phyloP scores from a whole-genome alignment of 768 basidiomycete species.

The Russula emetica region DNA sequence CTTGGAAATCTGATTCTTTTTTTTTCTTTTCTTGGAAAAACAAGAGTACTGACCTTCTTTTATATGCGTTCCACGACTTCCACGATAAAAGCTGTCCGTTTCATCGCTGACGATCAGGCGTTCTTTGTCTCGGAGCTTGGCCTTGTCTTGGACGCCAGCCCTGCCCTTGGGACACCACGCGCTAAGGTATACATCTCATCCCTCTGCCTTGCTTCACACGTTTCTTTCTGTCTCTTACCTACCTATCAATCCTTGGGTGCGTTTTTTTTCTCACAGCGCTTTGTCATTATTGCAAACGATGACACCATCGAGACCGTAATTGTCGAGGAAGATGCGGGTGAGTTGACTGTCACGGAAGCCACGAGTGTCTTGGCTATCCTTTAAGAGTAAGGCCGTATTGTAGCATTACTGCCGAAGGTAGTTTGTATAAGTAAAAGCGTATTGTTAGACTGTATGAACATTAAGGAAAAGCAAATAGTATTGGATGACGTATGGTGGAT shows the following conservation, averaged over 20 bases:
- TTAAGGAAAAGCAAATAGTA: no score
- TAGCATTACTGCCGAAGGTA: not conserved
- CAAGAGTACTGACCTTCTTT: not conserved
- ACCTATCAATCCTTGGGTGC: not conserved
- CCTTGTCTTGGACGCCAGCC: constrained; percentile 46
- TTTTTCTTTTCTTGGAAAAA: not conserved
- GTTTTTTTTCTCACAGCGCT: constrained; percentile 47
- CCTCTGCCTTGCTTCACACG: not conserved
- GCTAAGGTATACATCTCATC: constrained; percentile 42
- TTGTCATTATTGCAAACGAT: constrained; percentile 62
- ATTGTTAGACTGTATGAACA: not conserved
- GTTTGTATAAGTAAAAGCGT: not conserved
- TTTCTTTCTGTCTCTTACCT: not conserved
- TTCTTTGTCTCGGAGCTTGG: constrained; percentile 40
- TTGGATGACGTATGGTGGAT: no score
- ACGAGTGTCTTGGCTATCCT: constrained; percentile 39
- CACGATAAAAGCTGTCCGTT: constrained; percentile 34
- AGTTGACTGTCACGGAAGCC: constrained; percentile 43
- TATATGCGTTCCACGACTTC: no score
- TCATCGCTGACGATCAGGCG: constrained; percentile 57
- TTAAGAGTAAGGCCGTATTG: constrained; percentile 8
- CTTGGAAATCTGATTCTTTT: not conserved
- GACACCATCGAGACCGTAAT: constrained; percentile 60
- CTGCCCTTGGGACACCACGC: constrained; percentile 60
- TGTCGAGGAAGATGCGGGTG: constrained; percentile 39